Base-by-base conservation (phyloP, 495 filamentous ascomycete species). In the Astrothelium subdiscretum region DNA sequence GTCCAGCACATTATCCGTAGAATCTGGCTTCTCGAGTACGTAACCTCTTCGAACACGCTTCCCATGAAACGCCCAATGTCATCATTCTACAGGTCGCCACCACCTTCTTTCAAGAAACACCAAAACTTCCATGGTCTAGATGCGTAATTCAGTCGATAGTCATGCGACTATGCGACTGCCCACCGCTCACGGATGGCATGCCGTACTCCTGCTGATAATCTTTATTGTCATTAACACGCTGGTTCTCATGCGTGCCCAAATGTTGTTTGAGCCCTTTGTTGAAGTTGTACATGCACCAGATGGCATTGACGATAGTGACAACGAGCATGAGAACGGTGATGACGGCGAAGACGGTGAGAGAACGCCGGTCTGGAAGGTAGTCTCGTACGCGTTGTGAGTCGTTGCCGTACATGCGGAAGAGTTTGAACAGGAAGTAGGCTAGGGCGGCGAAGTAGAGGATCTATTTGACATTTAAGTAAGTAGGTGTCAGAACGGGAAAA, bases 401-500 rank as follows among this genome's bases (percentile, higher is more conserved):
- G 18, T 78, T 74, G 62, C 83, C 81, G 77, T 95, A 98, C 85
- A 98, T 98, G 70, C 94, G 91, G 61, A 91, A 85, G 29, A 97
- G 84, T 79, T 98, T 98, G 84, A 97, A 98, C 70, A 96, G 81
- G 81, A 98, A 98, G 76, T 97, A 98, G 57, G 88, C 91, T 67
- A 97, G 81, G 40, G 84, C 92, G 59, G 85, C 91, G 69, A 96
- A 90, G 74, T 96, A 95, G 22, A 96, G 80, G 51, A 91, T 70
- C 82, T 84, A 65, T 42, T 44, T 58, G 26, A 26, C 3, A 29
- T 54, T 26, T 26, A 8, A 5, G 15, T 54, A 54, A 24, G n/a
- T 48, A 5, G 5, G n/a, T 20, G 43, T 48, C 5, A 48, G 43
- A 20, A 22, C 12, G n/a, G 20, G 43, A 48, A 22, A 18, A 5